These are phyloP conservation scores for Lignosus rhinocerotis DNA, from an alignment of 1,284 basidiomycete species.

Conservation along the genomic window DNA sequence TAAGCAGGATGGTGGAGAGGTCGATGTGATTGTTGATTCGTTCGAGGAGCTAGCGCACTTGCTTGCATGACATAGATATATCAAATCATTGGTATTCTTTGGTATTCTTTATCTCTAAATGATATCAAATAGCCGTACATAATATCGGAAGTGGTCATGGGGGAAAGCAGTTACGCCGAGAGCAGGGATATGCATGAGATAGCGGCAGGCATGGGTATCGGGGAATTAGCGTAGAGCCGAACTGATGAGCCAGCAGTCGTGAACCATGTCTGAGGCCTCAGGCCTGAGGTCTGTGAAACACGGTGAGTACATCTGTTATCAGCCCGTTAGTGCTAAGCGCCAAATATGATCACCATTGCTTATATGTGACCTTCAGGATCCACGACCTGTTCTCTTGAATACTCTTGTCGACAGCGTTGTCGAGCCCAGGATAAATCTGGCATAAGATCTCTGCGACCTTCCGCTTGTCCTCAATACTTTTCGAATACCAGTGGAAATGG, in stretches of 20 bases:
- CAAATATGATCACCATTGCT: background rate
- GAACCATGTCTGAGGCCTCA: too few relatives aligned
- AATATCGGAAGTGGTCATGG: too few relatives aligned
- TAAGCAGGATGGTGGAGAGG: constrained; percentile 32
- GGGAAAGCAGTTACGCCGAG: too few relatives aligned
- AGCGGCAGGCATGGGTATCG: too few relatives aligned
- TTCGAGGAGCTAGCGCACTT: constrained; percentile 28
- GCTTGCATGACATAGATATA: background rate
- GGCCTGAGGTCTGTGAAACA: too few relatives aligned
- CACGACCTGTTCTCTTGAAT: background rate
- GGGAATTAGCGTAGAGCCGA: too few relatives aligned
- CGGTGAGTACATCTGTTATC: too few relatives aligned
- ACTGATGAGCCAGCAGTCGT: too few relatives aligned
- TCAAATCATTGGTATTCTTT: background rate
- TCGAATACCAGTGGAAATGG: background rate
- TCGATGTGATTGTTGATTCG: constrained; percentile 32
- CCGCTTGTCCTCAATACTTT: background rate
- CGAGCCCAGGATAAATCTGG: background rate
- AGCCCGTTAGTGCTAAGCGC: too few relatives aligned
- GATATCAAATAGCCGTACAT: background rate
- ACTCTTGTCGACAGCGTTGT: background rate
- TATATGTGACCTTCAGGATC: background rate
- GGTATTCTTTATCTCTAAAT: background rate
- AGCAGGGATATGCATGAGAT: too few relatives aligned
- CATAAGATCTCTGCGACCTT: background rate